phyloP scores from a whole-genome alignment of 1,284 basidiomycete genomes.

The Heterobasidion irregulare region DNA sequence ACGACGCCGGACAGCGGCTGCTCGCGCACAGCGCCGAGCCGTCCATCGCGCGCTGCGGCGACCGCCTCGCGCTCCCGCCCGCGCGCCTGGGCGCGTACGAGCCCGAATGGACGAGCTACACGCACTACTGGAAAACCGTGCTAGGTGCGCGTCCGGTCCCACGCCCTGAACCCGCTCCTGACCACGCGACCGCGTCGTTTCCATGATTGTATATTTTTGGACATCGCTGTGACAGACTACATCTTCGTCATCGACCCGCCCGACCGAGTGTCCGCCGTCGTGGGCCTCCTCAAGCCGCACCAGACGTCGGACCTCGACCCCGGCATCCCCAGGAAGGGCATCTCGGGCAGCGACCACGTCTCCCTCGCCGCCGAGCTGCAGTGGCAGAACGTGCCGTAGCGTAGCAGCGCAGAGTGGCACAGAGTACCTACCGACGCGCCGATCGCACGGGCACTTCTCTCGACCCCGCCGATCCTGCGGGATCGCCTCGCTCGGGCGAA shows the following conservation, averaged over 20 bases:
- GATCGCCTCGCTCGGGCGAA: too few species aligned
- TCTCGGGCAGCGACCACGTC: conserved; percentile 86
- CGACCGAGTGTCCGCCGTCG: conserved; percentile 34
- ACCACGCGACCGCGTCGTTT: conserved; percentile 3
- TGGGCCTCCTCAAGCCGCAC: conserved; percentile 61
- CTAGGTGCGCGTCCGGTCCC: conserved; percentile 41
- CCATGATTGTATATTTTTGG: too few species aligned
- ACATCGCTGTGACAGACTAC: conserved; percentile 47
- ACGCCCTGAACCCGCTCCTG: background rate
- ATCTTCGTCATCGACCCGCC: conserved; percentile 62
- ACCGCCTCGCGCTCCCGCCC: conserved; percentile 23
- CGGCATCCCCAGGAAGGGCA: conserved; percentile 73
- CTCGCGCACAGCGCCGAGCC: conserved; percentile 8
- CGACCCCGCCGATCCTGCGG: too few species aligned
- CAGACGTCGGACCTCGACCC: conserved; percentile 51
- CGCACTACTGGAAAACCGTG: conserved; percentile 74
- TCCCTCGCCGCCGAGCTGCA: conserved; percentile 56
- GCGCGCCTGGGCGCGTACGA: conserved; percentile 49
- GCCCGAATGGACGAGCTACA: conserved; percentile 77
- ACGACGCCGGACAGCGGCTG: conserved; percentile 44
- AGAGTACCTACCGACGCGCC: too few species aligned
- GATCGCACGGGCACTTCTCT: too few species aligned
- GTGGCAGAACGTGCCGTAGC: conserved; percentile 14
- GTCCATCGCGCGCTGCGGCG: conserved; percentile 20
- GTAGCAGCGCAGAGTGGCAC: too few species aligned